Evolutionary conservation across 371 early-diverging fungal species (phyloP).

Genomic region (Chytridium lagenaria): DNA sequence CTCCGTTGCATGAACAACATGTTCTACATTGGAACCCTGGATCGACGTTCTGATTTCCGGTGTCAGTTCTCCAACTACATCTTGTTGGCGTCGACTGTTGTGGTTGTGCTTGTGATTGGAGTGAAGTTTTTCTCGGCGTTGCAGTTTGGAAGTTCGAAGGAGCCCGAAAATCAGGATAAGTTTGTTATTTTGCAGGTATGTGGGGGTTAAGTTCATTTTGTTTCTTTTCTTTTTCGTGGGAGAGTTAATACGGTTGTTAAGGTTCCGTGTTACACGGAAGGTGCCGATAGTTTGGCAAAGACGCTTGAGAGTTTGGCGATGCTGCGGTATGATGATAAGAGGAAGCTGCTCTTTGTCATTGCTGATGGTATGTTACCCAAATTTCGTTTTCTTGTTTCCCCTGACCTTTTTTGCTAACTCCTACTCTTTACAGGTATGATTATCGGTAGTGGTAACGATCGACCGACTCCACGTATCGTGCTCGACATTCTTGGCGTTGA

Average conservation of each 20-base stretch:
- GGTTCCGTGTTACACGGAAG: constrained; percentile 98
- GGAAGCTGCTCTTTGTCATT: constrained; percentile 75
- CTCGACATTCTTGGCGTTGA: constrained; percentile 85
- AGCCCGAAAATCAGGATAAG: constrained; percentile 85
- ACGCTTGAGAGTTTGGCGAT: constrained; percentile 56
- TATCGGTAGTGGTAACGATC: constrained; percentile 87
- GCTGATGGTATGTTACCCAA: constrained; percentile 54
- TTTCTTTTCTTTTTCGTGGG: neutral
- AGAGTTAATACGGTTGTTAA: constrained; percentile 76
- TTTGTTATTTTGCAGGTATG: constrained; percentile 86
- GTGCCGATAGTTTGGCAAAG: constrained; percentile 66
- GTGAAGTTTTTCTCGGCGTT: constrained; percentile 90
- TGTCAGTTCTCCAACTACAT: constrained; percentile 92
- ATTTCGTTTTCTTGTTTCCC: too few species aligned
- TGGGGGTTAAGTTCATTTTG: neutral
- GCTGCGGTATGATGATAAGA: constrained; percentile 95
- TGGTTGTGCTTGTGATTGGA: constrained; percentile 84
- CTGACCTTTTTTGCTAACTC: too few species aligned
- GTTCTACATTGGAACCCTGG: constrained; percentile 90
- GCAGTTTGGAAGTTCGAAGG: constrained; percentile 73
- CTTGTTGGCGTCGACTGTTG: constrained; percentile 74
- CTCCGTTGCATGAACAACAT: constrained; percentile 78
- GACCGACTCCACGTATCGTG: constrained; percentile 88
- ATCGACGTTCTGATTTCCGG: constrained; percentile 75
- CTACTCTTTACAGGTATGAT: too few species aligned